Evolutionary conservation across 148 eudicot species (phyloP).

Genomic region (Camellia lanceoleosa): DNA sequence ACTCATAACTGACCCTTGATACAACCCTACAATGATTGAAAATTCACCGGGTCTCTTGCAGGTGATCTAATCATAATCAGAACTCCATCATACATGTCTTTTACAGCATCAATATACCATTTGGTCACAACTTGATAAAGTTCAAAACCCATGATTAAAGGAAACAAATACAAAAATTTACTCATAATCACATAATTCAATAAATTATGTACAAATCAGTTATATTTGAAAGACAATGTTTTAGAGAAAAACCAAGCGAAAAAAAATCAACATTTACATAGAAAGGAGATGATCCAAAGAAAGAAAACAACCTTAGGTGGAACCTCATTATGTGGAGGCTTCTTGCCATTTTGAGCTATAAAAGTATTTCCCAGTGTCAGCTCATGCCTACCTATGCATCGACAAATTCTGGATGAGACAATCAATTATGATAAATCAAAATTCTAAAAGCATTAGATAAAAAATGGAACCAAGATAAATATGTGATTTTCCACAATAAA

Average conservation of each 20-base stretch:
- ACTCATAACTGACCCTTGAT: too few relatives aligned
- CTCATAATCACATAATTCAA: not conserved
- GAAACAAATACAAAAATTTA: not conserved
- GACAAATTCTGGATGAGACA: not conserved
- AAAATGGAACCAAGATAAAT: not conserved
- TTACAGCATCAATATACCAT: too few relatives aligned
- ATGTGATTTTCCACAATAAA: not conserved
- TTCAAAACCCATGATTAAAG: not conserved
- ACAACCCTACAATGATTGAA: too few relatives aligned
- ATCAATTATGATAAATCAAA: not conserved
- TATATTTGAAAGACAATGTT: too few relatives aligned
- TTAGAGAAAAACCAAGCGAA: too few relatives aligned
- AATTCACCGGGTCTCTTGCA: too few relatives aligned
- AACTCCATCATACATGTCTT: too few relatives aligned
- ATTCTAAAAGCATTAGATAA: not conserved
- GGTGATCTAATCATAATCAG: too few relatives aligned
- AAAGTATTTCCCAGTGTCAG: constrained; percentile 78
- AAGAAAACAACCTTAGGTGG: constrained; percentile 64
- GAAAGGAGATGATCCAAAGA: not conserved
- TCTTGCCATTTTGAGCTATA: constrained; percentile 36
- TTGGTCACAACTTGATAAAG: too few relatives aligned
- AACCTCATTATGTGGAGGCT: constrained; percentile 75
- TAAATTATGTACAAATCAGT: not conserved
- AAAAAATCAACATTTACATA: too few relatives aligned
- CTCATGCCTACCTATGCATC: constrained; percentile 70